phyloP scores from a whole-genome alignment of 441 rosid genomes.

The Codiaeum variegatum region DNA sequence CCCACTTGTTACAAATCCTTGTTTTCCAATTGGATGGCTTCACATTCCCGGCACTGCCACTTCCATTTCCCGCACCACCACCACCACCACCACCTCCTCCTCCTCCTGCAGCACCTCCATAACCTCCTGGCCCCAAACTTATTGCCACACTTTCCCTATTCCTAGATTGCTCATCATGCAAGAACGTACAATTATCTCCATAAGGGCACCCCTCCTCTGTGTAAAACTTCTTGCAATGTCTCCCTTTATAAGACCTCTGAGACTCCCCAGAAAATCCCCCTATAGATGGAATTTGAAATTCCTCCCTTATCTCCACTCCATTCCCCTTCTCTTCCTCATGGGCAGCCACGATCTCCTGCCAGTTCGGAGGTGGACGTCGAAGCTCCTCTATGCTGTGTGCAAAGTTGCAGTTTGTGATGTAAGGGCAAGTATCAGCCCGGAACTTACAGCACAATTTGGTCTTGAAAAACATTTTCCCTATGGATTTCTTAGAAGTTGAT shows the following conservation, averaged over 20 bases:
- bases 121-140: conserved; percentile 86
- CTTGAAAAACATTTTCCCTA: conserved; percentile 92
- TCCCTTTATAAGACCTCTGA: conserved; percentile 76
- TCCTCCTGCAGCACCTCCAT: conserved; percentile 42
- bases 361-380: conserved; percentile 84
- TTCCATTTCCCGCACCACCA: conserved; percentile 38
- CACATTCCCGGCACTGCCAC: conserved; percentile 28
- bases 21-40: conserved; percentile 91
- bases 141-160: conserved; percentile 88
- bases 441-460: conserved; percentile 87
- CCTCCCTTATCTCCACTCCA: conserved; percentile 47
- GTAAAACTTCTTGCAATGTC: conserved; percentile 92
- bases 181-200: conserved; percentile 83
- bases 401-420: conserved; percentile 80
- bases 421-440: conserved; percentile 78
- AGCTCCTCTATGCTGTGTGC: conserved; percentile 96
- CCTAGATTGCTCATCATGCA: conserved; percentile 86
- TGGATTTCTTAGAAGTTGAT: conserved; percentile 49
- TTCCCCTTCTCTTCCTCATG: conserved; percentile 55
- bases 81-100: conserved; percentile 25
- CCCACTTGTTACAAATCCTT: conserved; percentile 88
- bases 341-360: conserved; percentile 93
- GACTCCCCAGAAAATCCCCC: conserved; percentile 49
- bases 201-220: conserved; percentile 94
- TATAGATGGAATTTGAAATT: conserved; percentile 76